Percentiles rank a stretch among this genome's conserved stretches.
Evolutionary conservation across 768 basidiomycete genomes (phyloP).

Genomic region (Lanmaoa rubissima): DNA sequence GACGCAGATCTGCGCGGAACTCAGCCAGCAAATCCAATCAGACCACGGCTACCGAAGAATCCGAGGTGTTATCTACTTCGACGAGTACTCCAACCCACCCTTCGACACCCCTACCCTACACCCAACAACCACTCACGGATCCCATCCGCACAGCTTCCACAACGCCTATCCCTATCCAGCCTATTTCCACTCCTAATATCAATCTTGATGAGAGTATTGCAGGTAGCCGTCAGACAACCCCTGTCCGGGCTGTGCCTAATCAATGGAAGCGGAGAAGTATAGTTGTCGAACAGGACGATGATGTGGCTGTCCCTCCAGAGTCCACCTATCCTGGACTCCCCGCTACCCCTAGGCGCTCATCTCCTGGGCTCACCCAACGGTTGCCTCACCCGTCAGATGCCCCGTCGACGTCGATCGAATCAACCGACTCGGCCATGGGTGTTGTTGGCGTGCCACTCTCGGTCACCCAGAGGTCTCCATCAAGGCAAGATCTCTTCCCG

Average conservation of each 20-base stretch:
- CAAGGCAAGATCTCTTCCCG: constrained; percentile 58
- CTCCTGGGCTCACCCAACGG: constrained; percentile 33
- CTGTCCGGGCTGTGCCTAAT: constrained; percentile 36
- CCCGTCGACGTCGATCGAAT: constrained; percentile 48
- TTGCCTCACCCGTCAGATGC: constrained; percentile 52
- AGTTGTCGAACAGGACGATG: constrained; percentile 70
- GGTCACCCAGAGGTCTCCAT: constrained; percentile 42
- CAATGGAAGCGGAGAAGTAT: constrained; percentile 58
- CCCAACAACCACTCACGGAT: constrained; percentile 32
- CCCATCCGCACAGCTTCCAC: constrained; percentile 26
- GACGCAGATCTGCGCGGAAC: constrained; percentile 50
- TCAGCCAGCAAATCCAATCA: constrained; percentile 38
- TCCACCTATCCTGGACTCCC: constrained; percentile 41
- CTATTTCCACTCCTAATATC: constrained; percentile 26
- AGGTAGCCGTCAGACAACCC: constrained; percentile 34
- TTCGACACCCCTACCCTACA: constrained; percentile 47
- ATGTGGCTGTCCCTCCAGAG: constrained; percentile 43
- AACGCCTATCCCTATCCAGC: constrained; percentile 30
- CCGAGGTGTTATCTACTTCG: constrained; percentile 39
- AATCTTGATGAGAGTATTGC: constrained; percentile 30
- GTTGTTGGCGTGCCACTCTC: constrained; percentile 48
- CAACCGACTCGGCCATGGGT: constrained; percentile 43
- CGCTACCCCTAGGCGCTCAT: constrained; percentile 41
- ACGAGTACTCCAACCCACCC: constrained; percentile 61
- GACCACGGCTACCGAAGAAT: constrained; percentile 47